These are phyloP conservation scores for Daldinia grandis DNA, from an alignment of 495 filamentous ascomycete genomes.

Conservation along the genomic window DNA sequence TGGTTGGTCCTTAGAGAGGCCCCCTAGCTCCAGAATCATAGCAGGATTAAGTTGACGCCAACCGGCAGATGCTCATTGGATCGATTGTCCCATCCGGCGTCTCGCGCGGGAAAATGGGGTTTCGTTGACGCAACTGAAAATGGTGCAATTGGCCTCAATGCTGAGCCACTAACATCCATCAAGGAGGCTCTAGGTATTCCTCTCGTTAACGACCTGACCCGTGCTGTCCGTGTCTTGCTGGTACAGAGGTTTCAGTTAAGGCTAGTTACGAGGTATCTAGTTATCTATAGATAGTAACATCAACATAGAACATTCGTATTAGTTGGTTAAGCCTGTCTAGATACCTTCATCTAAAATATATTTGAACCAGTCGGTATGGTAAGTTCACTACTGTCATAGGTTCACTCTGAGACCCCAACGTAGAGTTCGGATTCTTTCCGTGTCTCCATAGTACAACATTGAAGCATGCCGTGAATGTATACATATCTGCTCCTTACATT, in stretches of 20 bases:
- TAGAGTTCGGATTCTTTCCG: constrained; percentile 19
- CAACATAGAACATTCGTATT: background rate
- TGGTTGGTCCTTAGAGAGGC: constrained; percentile 10
- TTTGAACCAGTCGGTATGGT: constrained; percentile 12
- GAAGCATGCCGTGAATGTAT: constrained; percentile 13
- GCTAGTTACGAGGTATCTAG: background rate
- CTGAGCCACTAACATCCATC: constrained; percentile 28
- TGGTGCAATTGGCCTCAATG: constrained; percentile 38
- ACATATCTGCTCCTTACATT: constrained; percentile 21
- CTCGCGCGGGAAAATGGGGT: constrained; percentile 40
- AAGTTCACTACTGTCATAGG: background rate
- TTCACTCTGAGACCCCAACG: constrained; percentile 21
- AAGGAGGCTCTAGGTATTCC: constrained; percentile 16
- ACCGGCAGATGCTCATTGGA: constrained; percentile 42
- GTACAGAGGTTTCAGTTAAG: constrained; percentile 19
- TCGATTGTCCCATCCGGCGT: constrained; percentile 39
- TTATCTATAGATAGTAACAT: constrained; percentile 5
- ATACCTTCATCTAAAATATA: constrained; percentile 6
- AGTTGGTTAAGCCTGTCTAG: background rate
- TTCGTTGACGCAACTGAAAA: constrained; percentile 37
- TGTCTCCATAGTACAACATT: constrained; percentile 13
- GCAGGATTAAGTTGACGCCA: constrained; percentile 35
- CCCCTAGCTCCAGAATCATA: constrained; percentile 23
- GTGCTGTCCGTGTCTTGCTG: constrained; percentile 17
- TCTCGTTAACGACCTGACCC: background rate